These are phyloP conservation scores for Penicillium hordei DNA, from an alignment of 2,329 filamentous ascomycete genomes.

Conservation along the genomic window DNA sequence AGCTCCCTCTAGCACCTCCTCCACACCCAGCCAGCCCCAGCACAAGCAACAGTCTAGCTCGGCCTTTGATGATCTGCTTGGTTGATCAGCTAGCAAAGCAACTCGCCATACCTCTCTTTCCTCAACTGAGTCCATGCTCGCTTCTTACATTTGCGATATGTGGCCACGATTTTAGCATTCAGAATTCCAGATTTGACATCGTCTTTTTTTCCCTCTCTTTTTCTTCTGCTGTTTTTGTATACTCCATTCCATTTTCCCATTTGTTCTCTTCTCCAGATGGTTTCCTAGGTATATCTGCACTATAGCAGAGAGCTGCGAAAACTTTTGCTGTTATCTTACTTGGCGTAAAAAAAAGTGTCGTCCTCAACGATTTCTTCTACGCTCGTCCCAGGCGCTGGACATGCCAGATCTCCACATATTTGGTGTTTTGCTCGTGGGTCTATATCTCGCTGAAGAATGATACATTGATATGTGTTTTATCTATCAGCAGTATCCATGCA, in stretches of 20 bases:
- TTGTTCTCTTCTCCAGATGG: background rate
- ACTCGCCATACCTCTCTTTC: background rate
- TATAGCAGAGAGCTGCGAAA: background rate
- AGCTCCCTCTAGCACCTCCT: conserved; percentile 55
- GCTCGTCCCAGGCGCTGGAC: background rate
- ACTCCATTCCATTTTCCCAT: background rate
- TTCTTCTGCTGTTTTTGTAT: background rate
- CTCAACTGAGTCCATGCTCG: background rate
- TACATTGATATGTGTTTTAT: background rate
- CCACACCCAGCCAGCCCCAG: conserved; percentile 45
- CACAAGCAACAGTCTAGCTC: conserved; percentile 31
- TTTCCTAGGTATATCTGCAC: background rate
- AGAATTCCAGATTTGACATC: conserved; percentile 1
- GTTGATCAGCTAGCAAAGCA: conserved; percentile 24
- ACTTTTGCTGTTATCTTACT: background rate
- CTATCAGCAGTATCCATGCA: background rate
- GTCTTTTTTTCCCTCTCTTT: background rate
- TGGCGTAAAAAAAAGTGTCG: background rate
- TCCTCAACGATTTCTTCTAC: background rate
- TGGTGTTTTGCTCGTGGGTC: background rate
- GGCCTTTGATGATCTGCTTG: conserved; percentile 43
- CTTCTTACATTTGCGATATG: conserved; percentile 4
- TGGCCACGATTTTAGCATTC: conserved; percentile 6
- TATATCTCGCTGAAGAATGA: background rate
- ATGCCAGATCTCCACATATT: no score